Evolutionary conservation across 148 eudicot genomes (phyloP).

Genomic region (Rhododendron griersonianum): DNA sequence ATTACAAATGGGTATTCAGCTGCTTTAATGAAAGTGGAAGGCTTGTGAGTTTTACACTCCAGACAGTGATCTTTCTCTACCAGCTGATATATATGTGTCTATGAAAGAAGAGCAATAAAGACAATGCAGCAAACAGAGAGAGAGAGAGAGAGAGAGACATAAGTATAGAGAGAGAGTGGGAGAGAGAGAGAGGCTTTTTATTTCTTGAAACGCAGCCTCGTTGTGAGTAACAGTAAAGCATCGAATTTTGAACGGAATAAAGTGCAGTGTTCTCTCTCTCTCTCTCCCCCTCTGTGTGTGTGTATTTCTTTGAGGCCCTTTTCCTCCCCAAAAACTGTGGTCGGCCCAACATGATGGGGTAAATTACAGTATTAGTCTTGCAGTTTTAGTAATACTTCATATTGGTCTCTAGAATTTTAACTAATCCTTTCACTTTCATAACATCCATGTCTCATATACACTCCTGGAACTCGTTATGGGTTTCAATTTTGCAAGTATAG

Average conservation of each 20-base stretch:
- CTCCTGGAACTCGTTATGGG: too few relatives aligned
- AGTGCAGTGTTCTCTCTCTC: conserved; percentile 28
- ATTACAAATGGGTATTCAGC: not conserved
- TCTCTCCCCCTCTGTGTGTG: not conserved
- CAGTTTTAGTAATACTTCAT: not conserved
- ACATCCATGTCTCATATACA: too few relatives aligned
- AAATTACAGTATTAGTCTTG: not conserved
- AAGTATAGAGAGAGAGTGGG: conserved; percentile 11
- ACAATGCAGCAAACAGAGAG: conserved; percentile 33
- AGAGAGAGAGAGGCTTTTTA: conserved; percentile 9
- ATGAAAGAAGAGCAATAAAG: not conserved
- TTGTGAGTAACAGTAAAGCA: conserved; percentile 30
- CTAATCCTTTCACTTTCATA: too few relatives aligned
- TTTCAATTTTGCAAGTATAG: too few relatives aligned
- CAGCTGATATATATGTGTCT: not conserved
- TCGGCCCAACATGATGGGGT: conserved; percentile 15
- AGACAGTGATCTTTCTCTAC: conserved; percentile 3
- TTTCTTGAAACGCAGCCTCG: conserved; percentile 15
- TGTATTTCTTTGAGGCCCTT: not conserved
- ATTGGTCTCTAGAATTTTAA: not conserved
- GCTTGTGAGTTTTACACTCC: not conserved
- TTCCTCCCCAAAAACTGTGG: conserved; percentile 24
- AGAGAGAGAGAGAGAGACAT: conserved; percentile 4
- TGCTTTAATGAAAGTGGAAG: not conserved
- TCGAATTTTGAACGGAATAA: conserved; percentile 68